These are phyloP conservation scores for Emericellopsis atlantica DNA, from an alignment of 2,329 filamentous ascomycete species.

Conservation along the genomic window DNA sequence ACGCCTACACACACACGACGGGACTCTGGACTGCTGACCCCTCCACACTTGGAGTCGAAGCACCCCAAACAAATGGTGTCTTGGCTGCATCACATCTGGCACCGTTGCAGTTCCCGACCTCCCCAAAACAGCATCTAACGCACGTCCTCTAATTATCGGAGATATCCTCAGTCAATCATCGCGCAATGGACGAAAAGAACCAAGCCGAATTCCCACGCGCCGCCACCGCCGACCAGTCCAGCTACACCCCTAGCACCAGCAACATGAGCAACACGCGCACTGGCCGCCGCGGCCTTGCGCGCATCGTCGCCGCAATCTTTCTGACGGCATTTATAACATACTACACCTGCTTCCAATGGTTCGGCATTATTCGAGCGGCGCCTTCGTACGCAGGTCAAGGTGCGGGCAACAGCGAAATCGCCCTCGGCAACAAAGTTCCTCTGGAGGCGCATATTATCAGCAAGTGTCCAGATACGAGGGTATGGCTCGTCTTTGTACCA, in stretches of 20 bases:
- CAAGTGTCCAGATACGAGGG: constrained; percentile 84
- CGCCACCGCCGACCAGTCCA: not conserved
- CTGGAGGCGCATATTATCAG: constrained; percentile 94
- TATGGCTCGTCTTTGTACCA: constrained; percentile 12
- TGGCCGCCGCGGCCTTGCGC: constrained; percentile 7
- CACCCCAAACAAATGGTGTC: no score
- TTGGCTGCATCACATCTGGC: no score
- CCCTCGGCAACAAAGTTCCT: constrained; percentile 45
- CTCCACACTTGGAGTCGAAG: no score
- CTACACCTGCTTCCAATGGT: not conserved
- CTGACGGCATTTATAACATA: constrained; percentile 6
- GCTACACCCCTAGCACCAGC: not conserved
- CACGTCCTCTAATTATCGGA: no score
- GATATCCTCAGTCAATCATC: no score
- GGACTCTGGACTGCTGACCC: no score
- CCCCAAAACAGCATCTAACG: no score
- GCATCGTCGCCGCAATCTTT: constrained; percentile 11
- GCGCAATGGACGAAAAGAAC: not conserved
- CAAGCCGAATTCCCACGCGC: not conserved
- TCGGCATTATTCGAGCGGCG: not conserved
- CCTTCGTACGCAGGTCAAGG: not conserved
- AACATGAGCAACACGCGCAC: not conserved
- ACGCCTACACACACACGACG: no score
- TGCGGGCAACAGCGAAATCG: not conserved
- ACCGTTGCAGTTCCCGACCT: no score